Conservation (phyloP, 78 protist genomes). For the Monocercomonoides exilis region DNA sequence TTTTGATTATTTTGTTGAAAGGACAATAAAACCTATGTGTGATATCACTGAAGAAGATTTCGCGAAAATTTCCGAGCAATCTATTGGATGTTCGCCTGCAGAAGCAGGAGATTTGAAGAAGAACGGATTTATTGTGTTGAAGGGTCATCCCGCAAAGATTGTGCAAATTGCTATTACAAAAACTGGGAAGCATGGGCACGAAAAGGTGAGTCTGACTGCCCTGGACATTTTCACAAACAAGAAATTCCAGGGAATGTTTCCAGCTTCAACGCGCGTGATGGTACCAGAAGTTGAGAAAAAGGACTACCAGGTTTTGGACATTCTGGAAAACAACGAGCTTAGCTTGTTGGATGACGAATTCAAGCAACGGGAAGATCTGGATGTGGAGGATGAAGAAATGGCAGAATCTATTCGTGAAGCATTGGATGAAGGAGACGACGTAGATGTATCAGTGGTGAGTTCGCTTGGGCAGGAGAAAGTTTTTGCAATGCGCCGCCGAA, state of each 20-base stretch:
- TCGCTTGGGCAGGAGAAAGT: constrained; percentile 30
- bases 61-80: background rate
- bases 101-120: constrained; percentile 6
- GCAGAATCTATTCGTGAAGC: constrained; percentile 20
- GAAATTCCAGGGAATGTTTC: constrained; percentile 28
- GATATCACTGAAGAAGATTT: constrained; percentile 15
- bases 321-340: constrained; percentile 25
- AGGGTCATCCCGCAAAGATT: constrained; percentile 49
- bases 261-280: constrained; percentile 19
- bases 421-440: constrained; percentile 26
- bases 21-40: background rate
- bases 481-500: constrained; percentile 17
- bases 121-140: constrained; percentile 28
- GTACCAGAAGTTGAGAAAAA: constrained; percentile 20
- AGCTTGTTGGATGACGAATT: constrained; percentile 19
- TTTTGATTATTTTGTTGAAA: no score
- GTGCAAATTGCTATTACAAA: constrained; percentile 29
- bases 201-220: constrained; percentile 31
- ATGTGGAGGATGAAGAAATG: background rate
- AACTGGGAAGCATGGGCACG: constrained; percentile 55
- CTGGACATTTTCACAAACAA: constrained; percentile 43
- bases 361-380: constrained; percentile 24
- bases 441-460: constrained; percentile 9
- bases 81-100: constrained; percentile 13
- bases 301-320: constrained; percentile 22